A percentile compares a stretch with the other conserved stretches of the same genome.
These are phyloP conservation scores for Cardamine occulta DNA, from an alignment of 345 rosid species.

Conservation along the genomic window DNA sequence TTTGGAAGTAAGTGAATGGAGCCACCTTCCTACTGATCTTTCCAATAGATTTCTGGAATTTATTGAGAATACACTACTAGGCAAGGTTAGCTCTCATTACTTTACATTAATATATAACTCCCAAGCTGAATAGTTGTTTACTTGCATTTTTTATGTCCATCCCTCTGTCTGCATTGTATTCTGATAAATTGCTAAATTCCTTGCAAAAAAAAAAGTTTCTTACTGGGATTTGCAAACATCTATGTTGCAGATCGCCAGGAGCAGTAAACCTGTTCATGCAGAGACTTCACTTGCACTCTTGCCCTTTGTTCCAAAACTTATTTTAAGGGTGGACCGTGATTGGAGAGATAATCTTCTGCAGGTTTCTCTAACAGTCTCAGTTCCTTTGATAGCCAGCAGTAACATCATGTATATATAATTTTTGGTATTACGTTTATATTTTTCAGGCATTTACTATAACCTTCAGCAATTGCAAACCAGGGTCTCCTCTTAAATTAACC, in stretches of 20 bases:
- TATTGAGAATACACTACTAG: conserved; percentile 65
- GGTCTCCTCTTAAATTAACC: conserved; percentile 63
- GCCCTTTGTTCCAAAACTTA: conserved; percentile 71
- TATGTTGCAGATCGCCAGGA: conserved; percentile 54
- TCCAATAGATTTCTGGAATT: conserved; percentile 64
- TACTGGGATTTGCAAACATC: conserved; percentile 19
- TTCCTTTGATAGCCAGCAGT: conserved; percentile 8
- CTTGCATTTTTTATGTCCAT: neutral
- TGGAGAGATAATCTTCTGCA: conserved; percentile 74
- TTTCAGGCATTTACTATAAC: conserved; percentile 82
- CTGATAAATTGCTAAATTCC: conserved; percentile 8
- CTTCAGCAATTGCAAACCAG: conserved; percentile 66
- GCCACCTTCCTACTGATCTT: conserved; percentile 53
- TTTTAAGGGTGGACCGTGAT: conserved; percentile 46
- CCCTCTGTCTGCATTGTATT: conserved; percentile 7
- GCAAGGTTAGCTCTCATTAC: conserved; percentile 55
- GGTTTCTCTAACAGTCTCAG: conserved; percentile 51
- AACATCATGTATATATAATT: neutral
- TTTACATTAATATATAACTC: neutral
- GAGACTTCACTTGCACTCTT: conserved; percentile 57
- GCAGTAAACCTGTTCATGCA: conserved; percentile 50
- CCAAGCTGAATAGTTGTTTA: conserved; percentile 3
- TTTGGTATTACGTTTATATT: conserved; percentile 6
- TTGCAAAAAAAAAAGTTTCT: conserved; percentile 17
- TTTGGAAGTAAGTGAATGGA: conserved; percentile 63